Evolutionary conservation across 164 flowering plant genomes (phyloP).

Genomic region (Kingdonia uniflora): DNA sequence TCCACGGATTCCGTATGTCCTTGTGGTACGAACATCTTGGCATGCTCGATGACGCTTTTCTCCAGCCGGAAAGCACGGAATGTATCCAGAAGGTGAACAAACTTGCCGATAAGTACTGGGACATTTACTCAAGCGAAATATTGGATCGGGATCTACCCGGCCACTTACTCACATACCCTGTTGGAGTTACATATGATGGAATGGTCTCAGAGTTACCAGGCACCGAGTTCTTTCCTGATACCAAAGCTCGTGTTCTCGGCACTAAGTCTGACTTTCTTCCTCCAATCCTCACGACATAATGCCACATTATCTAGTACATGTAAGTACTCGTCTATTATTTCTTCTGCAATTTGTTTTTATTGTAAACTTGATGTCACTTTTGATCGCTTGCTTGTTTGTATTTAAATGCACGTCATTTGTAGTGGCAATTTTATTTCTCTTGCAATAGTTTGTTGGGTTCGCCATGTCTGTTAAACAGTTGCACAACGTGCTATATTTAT

Average conservation of each 20-base stretch:
- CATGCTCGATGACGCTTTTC: constrained; percentile 32
- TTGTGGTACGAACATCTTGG: constrained; percentile 81
- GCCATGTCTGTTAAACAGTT: too few species aligned
- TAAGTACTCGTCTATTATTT: too few species aligned
- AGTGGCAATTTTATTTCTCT: too few species aligned
- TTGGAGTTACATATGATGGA: constrained; percentile 35
- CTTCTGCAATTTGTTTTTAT: too few species aligned
- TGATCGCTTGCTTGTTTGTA: too few species aligned
- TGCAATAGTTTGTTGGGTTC: too few species aligned
- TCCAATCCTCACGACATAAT: constrained; percentile 58
- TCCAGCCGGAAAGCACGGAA: constrained; percentile 41
- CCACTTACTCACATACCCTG: constrained; percentile 65
- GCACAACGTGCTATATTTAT: too few species aligned
- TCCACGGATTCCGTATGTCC: constrained; percentile 70
- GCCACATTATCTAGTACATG: too few species aligned
- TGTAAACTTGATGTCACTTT: too few species aligned
- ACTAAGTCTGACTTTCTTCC: constrained; percentile 37
- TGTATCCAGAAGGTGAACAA: constrained; percentile 53
- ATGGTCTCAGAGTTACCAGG: constrained; percentile 36
- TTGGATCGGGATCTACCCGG: constrained; percentile 52
- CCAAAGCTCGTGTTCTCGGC: constrained; percentile 61
- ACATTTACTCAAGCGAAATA: constrained; percentile 32
- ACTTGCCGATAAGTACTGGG: constrained; percentile 49
- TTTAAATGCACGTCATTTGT: too few species aligned
- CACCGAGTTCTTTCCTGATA: constrained; percentile 53